Evolutionary conservation across 176 grass and related monocot genomes (phyloP).

Genomic region (Chloris gayana): DNA sequence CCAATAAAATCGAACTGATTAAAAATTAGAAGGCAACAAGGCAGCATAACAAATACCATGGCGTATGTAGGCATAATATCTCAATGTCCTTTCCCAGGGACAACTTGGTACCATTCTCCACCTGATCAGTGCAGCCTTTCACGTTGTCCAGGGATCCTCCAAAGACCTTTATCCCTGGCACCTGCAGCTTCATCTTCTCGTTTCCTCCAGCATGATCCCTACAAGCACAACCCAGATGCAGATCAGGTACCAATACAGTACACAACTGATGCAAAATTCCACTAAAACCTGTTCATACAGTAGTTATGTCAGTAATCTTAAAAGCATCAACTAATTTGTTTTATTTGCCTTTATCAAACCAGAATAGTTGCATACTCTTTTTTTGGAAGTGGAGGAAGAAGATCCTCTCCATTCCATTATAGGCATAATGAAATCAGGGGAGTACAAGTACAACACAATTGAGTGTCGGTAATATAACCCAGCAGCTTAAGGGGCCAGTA

Average conservation of each 20-base stretch:
- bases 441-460: too few species aligned
- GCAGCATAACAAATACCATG: constrained; percentile 51
- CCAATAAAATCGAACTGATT: constrained; percentile 10
- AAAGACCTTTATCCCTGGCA: constrained; percentile 87
- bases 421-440: neutral
- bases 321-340: neutral
- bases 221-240: constrained; percentile 1
- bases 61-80: constrained; percentile 82
- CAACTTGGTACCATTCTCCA: constrained; percentile 85
- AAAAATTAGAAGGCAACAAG: constrained; percentile 20
- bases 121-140: constrained; percentile 74
- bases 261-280: neutral
- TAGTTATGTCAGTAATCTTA: neutral
- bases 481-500: neutral
- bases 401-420: neutral
- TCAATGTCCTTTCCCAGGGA: constrained; percentile 75
- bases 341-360: neutral
- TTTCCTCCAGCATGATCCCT: constrained; percentile 99
- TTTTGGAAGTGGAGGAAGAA: neutral
- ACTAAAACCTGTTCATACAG: neutral
- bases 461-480: neutral
- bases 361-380: neutral
- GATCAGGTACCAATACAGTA: constrained; percentile 8
- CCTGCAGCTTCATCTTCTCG: constrained; percentile 68
- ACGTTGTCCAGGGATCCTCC: constrained; percentile 91